A percentile compares a stretch with the other conserved stretches of the same genome.
Evolutionary conservation across 805 yeast genomes (phyloP).

Genomic region (Lipomyces starkeyi): DNA sequence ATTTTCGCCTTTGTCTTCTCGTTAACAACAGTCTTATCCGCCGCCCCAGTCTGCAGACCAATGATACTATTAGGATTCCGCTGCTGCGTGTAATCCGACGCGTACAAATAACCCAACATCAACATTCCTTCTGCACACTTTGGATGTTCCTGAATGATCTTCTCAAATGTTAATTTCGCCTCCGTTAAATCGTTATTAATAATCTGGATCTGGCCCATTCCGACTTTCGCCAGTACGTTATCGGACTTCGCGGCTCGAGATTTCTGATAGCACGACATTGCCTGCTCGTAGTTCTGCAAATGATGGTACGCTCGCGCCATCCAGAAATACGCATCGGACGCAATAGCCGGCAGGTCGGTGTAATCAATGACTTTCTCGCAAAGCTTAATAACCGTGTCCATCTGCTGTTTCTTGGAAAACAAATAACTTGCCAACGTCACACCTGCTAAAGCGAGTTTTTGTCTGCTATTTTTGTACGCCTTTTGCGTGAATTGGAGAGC

Average conservation of each 20-base stretch:
- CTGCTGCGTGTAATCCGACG: conserved; percentile 50
- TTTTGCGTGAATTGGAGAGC: conserved; percentile 58
- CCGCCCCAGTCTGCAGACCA: conserved; percentile 26
- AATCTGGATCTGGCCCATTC: conserved; percentile 84
- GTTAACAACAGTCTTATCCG: conserved; percentile 41
- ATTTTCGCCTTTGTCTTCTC: conserved; percentile 60
- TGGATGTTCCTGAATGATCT: conserved; percentile 66
- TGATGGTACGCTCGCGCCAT: conserved; percentile 76
- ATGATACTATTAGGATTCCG: conserved; percentile 34
- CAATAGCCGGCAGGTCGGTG: conserved; percentile 50
- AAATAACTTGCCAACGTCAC: conserved; percentile 71
- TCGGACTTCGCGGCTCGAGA: conserved; percentile 65
- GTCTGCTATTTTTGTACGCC: conserved; percentile 46
- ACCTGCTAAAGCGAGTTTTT: conserved; percentile 63
- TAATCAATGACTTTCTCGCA: conserved; percentile 56
- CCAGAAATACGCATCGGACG: conserved; percentile 80
- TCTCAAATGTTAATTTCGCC: conserved; percentile 84
- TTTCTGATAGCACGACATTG: conserved; percentile 75
- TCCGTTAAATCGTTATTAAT: conserved; percentile 77
- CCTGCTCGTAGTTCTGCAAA: conserved; percentile 63
- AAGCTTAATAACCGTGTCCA: conserved; percentile 61
- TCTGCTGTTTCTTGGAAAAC: conserved; percentile 66
- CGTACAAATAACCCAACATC: conserved; percentile 75
- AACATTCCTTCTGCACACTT: conserved; percentile 71
- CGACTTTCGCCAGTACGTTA: conserved; percentile 74